phyloP scores from a whole-genome alignment of 208 protist genomes.

The Trypanosoma rangeli region DNA sequence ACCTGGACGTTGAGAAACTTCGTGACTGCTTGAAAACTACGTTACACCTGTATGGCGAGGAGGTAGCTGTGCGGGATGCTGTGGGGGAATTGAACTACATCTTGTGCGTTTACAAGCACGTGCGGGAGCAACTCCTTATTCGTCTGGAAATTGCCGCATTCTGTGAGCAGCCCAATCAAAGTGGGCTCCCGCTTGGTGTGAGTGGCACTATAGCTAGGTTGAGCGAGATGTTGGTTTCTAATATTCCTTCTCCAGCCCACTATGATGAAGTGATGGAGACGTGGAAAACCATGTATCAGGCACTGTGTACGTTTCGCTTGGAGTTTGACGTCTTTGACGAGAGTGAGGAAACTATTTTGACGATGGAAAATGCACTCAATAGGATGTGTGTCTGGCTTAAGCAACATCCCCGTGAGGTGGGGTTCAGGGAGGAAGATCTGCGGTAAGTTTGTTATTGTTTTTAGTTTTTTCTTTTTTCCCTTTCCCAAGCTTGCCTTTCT shows the following conservation, averaged over 20 bases:
- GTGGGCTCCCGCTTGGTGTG: conserved; percentile 20
- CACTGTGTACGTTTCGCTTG: conserved; percentile 20
- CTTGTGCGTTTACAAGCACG: conserved; percentile 15
- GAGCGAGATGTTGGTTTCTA: not conserved
- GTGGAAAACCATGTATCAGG: conserved; percentile 22
- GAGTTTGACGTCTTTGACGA: conserved; percentile 35
- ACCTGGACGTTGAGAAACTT: conserved; percentile 24
- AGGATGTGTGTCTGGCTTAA: conserved; percentile 15
- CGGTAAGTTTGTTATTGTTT: not conserved
- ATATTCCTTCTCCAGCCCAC: not conserved
- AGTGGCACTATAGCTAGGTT: conserved; percentile 25
- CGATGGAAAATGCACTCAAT: conserved; percentile 26
- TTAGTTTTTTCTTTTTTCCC: not conserved
- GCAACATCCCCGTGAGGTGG: conserved; percentile 3
- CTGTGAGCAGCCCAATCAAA: conserved; percentile 19
- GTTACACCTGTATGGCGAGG: conserved; percentile 20
- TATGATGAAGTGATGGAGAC: conserved; percentile 6
- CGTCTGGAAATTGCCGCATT: conserved; percentile 29
- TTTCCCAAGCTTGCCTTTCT: conserved; percentile 1
- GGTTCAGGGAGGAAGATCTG: not conserved
- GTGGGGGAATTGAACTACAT: conserved; percentile 27
- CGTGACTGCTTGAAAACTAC: conserved; percentile 19
- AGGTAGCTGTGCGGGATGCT: conserved; percentile 11
- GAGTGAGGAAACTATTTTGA: conserved; percentile 25
- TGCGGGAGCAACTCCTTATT: conserved; percentile 22